Percentiles rank a stretch among this genome's conserved stretches.
Conservation (phyloP, 352 stramenopile genomes). For the Globisporangium okanoganense region DNA sequence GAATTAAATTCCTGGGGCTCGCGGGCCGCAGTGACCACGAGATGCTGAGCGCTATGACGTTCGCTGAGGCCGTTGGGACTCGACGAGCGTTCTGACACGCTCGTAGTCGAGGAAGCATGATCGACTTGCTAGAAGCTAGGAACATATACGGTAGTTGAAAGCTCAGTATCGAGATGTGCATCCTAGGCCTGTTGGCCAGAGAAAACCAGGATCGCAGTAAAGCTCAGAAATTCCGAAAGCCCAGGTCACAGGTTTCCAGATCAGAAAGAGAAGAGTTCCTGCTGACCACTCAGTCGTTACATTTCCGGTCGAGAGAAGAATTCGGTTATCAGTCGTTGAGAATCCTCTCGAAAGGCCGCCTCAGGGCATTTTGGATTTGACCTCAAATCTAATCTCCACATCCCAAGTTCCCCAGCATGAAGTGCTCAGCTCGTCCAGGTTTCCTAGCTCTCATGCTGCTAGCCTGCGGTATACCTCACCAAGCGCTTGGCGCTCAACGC, state of each 20-base stretch:
- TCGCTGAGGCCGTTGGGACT: slow-evolving; percentile 12
- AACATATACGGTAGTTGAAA: no score
- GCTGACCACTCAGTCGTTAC: not conserved
- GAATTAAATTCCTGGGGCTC: slow-evolving; percentile 13
- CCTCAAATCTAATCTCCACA: not conserved
- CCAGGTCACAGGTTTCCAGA: not conserved
- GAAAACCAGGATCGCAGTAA: not conserved
- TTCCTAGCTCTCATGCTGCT: not conserved
- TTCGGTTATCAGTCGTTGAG: no score
- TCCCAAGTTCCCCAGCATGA: not conserved
- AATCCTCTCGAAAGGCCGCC: not conserved
- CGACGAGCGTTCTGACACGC: not conserved
- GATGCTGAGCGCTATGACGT: slow-evolving; percentile 9
- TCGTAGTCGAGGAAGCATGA: not conserved
- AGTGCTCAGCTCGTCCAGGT: not conserved
- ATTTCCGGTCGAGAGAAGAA: no score
- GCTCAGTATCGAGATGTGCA: no score
- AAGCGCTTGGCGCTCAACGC: not conserved
- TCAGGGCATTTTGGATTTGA: not conserved
- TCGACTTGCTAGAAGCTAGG: no score
- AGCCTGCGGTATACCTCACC: not conserved
- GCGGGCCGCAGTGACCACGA: slow-evolving; percentile 10
- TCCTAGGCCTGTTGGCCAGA: no score
- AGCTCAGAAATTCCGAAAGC: not conserved
- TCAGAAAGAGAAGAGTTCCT: no score